Base-by-base conservation (phyloP, 208 protist species). In the Porcisia hertigi region DNA sequence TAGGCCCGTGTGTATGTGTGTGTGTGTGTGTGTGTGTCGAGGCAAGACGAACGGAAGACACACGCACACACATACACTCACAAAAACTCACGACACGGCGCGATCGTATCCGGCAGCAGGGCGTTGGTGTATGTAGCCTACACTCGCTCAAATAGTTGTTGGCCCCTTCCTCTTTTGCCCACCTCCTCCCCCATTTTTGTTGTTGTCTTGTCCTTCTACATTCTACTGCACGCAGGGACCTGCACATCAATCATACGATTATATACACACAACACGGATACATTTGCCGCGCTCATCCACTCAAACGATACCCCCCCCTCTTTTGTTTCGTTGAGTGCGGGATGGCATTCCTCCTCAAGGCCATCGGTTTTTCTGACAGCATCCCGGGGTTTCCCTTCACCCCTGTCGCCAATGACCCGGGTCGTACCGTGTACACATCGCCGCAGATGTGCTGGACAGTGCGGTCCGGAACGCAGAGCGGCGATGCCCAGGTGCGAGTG, bases 361-460 rank as follows among this genome's bases (percentile, higher is more conserved):
- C 89, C 8, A 88, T 96, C 30, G 90, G 92, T 2, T 74, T 96
- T 18, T 76, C 75, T 0, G 85, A 84, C 41, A 70, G 83, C 47
- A 84, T 96, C 36, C 92, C 92, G 43, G 88, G 90, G 30, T 96
- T 96, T 72, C 87, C 88, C 25, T 96, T 88, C 85, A 91, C 79
- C 23, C 79, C 85, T 2, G 66, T 54, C 69, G 20, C 73, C 47
- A 69, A 85, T 45, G 75, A 78, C 30, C 65, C 71, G 0, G 74
- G 75, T 0, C 69, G 69, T 9, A 59, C 76, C 16, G 70, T 81
- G n/a, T 80, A 76, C 71, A 81, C 72, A 16, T 73, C 74, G 12
- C 69, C 73, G 30, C 78, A 69, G 49, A 57, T 94, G 58, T 81
- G 76, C 49, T 94, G 89, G 89, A 87, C 83, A 18, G 67, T 93